phyloP scores from a whole-genome alignment of 2,329 filamentous ascomycete species.

The Penicillium psychrosexuale region DNA sequence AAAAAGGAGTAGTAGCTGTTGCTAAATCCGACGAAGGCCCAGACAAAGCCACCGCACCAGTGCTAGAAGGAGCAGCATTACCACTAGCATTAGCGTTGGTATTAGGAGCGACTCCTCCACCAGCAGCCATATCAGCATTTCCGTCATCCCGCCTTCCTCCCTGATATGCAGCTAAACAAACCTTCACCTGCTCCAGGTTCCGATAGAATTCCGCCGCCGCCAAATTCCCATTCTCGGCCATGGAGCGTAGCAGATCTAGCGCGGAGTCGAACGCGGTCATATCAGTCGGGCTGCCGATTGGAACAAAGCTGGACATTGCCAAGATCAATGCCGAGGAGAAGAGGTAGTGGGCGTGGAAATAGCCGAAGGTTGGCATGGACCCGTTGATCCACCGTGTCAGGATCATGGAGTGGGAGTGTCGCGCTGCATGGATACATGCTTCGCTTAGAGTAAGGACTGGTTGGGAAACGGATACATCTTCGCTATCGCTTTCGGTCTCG shows the following conservation, averaged over 20 bases:
- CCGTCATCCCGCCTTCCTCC: background rate
- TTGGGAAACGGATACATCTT: constrained; percentile 32
- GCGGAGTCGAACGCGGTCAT: constrained; percentile 33
- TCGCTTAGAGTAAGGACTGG: constrained; percentile 38
- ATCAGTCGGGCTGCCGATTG: constrained; percentile 32
- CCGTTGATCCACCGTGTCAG: constrained; percentile 40
- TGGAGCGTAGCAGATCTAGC: constrained; percentile 31
- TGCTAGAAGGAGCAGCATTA: background rate
- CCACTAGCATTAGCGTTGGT: background rate
- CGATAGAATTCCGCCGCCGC: constrained; percentile 35
- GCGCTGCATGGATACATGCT: constrained; percentile 39
- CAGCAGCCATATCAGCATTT: background rate
- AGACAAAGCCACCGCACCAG: background rate
- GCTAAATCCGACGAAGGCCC: background rate
- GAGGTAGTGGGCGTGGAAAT: constrained; percentile 42
- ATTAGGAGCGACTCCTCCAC: background rate
- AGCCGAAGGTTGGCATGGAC: constrained; percentile 39
- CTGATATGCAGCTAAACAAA: constrained; percentile 27
- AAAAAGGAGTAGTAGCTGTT: background rate
- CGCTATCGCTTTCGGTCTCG: background rate
- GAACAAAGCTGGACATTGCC: constrained; percentile 37
- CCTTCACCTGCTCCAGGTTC: constrained; percentile 34
- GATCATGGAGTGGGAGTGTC: constrained; percentile 38
- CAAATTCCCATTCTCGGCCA: constrained; percentile 38
- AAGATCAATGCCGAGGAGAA: constrained; percentile 40